Evolutionary conservation across 2,329 filamentous ascomycete genomes (phyloP).

Genomic region (Immersiporthe knoxdaviesiana): DNA sequence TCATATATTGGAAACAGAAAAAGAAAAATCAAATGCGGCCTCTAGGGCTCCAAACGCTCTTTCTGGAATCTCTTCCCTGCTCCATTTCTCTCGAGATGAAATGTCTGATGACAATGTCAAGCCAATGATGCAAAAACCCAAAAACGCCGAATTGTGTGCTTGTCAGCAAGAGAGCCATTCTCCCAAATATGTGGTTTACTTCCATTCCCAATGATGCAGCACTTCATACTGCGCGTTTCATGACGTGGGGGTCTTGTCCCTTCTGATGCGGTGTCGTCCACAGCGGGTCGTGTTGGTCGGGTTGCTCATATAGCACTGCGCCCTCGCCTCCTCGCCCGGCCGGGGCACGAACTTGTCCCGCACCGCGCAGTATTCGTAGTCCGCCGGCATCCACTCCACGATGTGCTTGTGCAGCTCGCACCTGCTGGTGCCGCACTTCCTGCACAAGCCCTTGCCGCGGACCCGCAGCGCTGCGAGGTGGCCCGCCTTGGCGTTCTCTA

Average conservation of each 20-base stretch:
- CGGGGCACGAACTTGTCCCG: conserved; percentile 58
- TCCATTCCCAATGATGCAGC: background rate
- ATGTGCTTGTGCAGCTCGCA: conserved; percentile 68
- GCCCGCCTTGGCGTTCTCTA: conserved; percentile 29
- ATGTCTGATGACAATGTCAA: background rate
- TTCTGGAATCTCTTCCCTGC: background rate
- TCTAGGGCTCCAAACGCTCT: background rate
- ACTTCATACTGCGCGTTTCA: background rate
- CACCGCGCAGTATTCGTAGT: conserved; percentile 63
- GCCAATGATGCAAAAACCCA: background rate
- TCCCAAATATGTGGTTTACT: background rate
- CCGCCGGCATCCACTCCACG: conserved; percentile 60
- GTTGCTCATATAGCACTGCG: conserved; percentile 62
- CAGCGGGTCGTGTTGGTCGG: conserved; percentile 62
- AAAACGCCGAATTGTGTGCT: background rate
- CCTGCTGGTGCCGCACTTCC: conserved; percentile 62
- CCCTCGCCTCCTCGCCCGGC: conserved; percentile 50
- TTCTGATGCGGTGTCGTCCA: conserved; percentile 54
- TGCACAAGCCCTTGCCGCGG: conserved; percentile 63
- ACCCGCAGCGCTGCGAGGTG: conserved; percentile 53
- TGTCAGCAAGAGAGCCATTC: background rate
- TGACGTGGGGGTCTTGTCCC: conserved; percentile 29
- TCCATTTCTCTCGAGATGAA: background rate
- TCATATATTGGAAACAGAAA: background rate
- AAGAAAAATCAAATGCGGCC: background rate